Evolutionary conservation across 1,284 basidiomycete species (phyloP), one percentile per base, ranked within the genome.

Genomic region (Tylopilus sp.): DNA sequence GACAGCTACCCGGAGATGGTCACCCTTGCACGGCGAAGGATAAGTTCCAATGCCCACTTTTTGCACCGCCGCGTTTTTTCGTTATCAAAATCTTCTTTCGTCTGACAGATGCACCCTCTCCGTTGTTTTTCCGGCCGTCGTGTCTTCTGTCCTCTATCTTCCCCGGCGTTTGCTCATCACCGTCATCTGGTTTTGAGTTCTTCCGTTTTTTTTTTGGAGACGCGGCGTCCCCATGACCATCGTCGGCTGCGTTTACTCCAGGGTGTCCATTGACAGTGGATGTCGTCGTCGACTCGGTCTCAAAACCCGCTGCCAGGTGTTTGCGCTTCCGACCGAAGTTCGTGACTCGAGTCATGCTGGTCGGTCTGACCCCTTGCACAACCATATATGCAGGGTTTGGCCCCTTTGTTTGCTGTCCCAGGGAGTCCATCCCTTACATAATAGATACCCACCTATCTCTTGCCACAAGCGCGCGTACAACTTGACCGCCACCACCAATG

Each of bases 241-340:
- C 33, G 25, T 41, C 43, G 7, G 26, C 10, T 16, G 38, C 31
- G 16, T 48, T 48, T 33, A n/a, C 37, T 23, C 48, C 51, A 35
- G 25, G 35, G n/a, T 30, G 46, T 44, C 49, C 47, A 15, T 39
- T 45, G 33, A 12, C 9, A 21, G 10, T 10, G 33, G 44, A 40
- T 26, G 49, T 38, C n/a, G 44, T 46, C 30, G 53, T n/a, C 10
- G 19, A 25, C n/a, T 56, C 54, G 12, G 54, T 51, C 30, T 53
- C 54, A 53, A 85, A 79, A 0, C 78, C 81, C 18, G 86, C 81
- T 54, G 88, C 73, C n/a, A 89, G 57, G 57, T 86, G 80, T 8
- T 80, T 82, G 44, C 86, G 74, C 64, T 90, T 90, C 44, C 76
- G 74, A 15, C 81, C 84, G 61, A 88, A 74, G 57, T 81, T 82